phyloP scores from a whole-genome alignment of 1,139 yeast species.

The Yamadazyma triangularis region DNA sequence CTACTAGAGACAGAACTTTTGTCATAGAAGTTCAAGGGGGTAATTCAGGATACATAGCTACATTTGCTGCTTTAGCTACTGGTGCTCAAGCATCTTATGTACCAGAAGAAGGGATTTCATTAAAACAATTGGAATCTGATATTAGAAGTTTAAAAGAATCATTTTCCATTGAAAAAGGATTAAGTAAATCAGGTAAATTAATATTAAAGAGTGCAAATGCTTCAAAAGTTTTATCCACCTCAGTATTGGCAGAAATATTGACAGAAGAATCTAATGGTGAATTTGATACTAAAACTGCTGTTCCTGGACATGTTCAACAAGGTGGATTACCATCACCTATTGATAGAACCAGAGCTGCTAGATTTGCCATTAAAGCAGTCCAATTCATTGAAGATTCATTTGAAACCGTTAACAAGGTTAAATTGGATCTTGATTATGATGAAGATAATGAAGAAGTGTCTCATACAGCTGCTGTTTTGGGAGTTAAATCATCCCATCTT shows the following conservation, averaged over 20 bases:
- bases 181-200: slow-evolving; percentile 73
- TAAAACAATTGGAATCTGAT: slow-evolving; percentile 22
- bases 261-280: slow-evolving; percentile 62
- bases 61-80: slow-evolving; percentile 80
- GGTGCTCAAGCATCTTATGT: slow-evolving; percentile 93
- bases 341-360: slow-evolving; percentile 87
- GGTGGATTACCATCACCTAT: slow-evolving; percentile 95
- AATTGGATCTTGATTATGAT: slow-evolving; percentile 30
- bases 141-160: slow-evolving; percentile 48
- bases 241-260: slow-evolving; percentile 64
- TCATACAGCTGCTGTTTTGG: slow-evolving; percentile 79
- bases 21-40: slow-evolving; percentile 99
- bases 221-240: slow-evolving; percentile 61
- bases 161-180: slow-evolving; percentile 73
- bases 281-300: slow-evolving; percentile 72
- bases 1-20: slow-evolving; percentile 90
- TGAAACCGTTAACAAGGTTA: slow-evolving; percentile 18
- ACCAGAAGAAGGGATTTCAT: slow-evolving; percentile 82
- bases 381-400: slow-evolving; percentile 67
- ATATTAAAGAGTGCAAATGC: slow-evolving; percentile 68
- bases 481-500: slow-evolving; percentile 76
- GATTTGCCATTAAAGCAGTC: slow-evolving; percentile 84
- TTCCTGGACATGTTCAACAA: slow-evolving; percentile 91
- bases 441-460: slow-evolving; percentile 30
- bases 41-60: slow-evolving; percentile 88